These are phyloP conservation scores for Liquidambar formosana DNA, from an alignment of 164 flowering plant genomes.

Conservation along the genomic window DNA sequence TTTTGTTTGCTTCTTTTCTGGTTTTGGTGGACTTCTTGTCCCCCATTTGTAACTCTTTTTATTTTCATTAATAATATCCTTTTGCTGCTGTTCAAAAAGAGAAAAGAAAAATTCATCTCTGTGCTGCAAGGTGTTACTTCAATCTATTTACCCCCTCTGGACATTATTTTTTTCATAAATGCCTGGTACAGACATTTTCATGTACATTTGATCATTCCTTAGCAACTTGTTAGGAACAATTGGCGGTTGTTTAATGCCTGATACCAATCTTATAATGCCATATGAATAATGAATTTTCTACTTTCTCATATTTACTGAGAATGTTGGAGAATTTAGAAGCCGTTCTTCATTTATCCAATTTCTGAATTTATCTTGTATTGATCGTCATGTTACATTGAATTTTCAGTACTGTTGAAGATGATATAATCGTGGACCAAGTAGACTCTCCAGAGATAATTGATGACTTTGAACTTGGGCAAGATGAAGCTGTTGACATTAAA, in stretches of 20 bases:
- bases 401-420: slow-evolving; percentile 89
- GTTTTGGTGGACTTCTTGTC: no score
- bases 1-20: no score
- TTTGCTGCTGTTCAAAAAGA: no score
- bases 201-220: no score
- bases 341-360: background rate
- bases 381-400: background rate
- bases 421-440: slow-evolving; percentile 78
- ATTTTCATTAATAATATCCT: no score
- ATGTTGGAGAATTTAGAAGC: background rate
- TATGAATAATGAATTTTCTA: background rate
- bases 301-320: background rate
- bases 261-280: background rate
- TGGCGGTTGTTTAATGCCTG: background rate
- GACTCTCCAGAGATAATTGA: slow-evolving; percentile 86
- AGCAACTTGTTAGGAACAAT: no score
- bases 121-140: no score
- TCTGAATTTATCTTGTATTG: background rate
- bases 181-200: no score
- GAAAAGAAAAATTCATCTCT: no score
- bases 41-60: no score
- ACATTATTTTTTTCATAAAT: no score
- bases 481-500: slow-evolving; percentile 83
- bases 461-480: slow-evolving; percentile 91
- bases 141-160: no score